Base-by-base conservation (phyloP, 148 eudicot species). In the Salicornia ramosissima region DNA sequence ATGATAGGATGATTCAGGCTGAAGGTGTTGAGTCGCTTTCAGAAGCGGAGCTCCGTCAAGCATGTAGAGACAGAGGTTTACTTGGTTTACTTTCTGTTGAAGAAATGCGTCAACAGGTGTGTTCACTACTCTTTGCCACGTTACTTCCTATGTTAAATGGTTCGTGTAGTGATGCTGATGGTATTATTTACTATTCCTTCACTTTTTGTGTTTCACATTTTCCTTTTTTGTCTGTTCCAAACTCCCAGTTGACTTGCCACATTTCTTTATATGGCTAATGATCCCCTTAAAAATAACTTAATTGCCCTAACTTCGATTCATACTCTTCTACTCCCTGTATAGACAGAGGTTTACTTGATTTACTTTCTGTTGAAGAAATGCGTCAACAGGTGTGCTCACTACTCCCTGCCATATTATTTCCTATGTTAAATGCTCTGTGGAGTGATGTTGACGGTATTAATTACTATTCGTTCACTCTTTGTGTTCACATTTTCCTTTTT, bases 1-100 rank as follows among this genome's bases (percentile, higher is more conserved):
- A 90, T 73, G 96, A 90, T 71, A 87, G 74, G 74, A 50, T 90
- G 85, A 90, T 90, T 62, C 90, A 86, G 81, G 85, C 85, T 3
- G 96, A 87, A 80, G 96, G 96, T 25, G 70, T 90, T 68, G 96
- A 90, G 75, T 84, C 96, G 25, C 92, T 90, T 69, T 87, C 96
- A 26, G 96, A 90, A 80, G 92, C 77, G 63, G 96, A 90, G 79
- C 96, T 90, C 58, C 90, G 90, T 52, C 86, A 87, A 80, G 90
- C 83, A 65, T 90, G 96, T 83, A 74, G 92, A 63, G 90, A 86
- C 70, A 80, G 96, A 71, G 96, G 96, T 67, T 79, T 90, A 80
- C 87, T 90, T 68, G 90, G 90, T 39, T 73, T 80, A 65, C 81
- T 77, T 68, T 82, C 90, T 18, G 92, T 86, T 65, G 90, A 87